Evolutionary conservation across 2,329 filamentous ascomycete genomes (phyloP).

Genomic region (Xenosphaeropsis pyriputrescens): DNA sequence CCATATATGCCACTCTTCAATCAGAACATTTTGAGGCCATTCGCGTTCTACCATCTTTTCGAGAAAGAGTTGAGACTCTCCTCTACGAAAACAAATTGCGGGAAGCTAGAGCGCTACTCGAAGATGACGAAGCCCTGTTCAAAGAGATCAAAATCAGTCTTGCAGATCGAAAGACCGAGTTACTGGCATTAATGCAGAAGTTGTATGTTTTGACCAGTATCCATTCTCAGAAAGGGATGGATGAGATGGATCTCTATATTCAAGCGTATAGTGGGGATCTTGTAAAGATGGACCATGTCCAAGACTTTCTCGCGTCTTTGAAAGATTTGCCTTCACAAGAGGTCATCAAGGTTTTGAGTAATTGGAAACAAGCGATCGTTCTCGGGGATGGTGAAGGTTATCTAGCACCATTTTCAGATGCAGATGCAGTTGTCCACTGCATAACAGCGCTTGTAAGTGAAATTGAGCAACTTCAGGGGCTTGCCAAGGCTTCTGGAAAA

Average conservation of each 20-base stretch:
- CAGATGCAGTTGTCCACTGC: constrained; percentile 6
- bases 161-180: too few species aligned
- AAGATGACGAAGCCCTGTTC: constrained; percentile 42
- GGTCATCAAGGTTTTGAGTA: constrained; percentile 13
- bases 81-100: constrained; percentile 26
- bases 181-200: constrained; percentile 27
- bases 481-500: constrained; percentile 27
- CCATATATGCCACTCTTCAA: constrained; percentile 26
- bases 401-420: too few species aligned
- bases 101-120: constrained; percentile 36
- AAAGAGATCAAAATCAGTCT: constrained; percentile 3
- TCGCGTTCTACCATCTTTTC: constrained; percentile 57
- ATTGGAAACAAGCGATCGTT: too few species aligned
- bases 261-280: constrained; percentile 39
- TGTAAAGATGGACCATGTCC: constrained; percentile 36
- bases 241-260: constrained; percentile 38
- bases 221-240: neutral
- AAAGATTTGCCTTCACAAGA: constrained; percentile 43
- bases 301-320: constrained; percentile 27
- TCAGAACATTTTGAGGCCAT: constrained; percentile 51
- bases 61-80: constrained; percentile 30
- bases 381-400: too few species aligned
- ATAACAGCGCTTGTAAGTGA: constrained; percentile 22
- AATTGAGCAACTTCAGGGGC: constrained; percentile 29
- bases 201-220: constrained; percentile 1